phyloP scores from a whole-genome alignment of 176 grass and related monocot genomes.

The Bromus sterilis region DNA sequence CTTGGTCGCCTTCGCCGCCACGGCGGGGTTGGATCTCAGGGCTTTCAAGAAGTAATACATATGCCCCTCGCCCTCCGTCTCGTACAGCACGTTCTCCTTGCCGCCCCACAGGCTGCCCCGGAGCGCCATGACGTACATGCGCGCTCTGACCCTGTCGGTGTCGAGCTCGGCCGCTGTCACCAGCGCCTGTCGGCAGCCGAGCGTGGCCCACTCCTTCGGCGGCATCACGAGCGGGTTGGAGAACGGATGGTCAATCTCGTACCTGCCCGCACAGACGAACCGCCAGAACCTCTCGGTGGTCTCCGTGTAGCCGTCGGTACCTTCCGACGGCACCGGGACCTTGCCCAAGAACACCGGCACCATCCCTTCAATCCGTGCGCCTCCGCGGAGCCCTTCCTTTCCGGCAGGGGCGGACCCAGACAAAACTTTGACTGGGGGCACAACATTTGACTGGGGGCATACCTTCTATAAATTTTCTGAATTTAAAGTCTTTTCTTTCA shows the following conservation, averaged over 20 bases:
- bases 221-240: slow-evolving; percentile 34
- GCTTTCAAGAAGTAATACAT: slow-evolving; percentile 11
- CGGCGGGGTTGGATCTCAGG: not conserved
- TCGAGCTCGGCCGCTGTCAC: slow-evolving; percentile 41
- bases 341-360: slow-evolving; percentile 44
- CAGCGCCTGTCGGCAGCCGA: slow-evolving; percentile 28
- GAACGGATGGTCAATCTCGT: slow-evolving; percentile 38
- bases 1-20: not conserved
- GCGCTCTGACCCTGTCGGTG: slow-evolving; percentile 28
- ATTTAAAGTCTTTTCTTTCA: too few species aligned
- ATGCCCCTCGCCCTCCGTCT: slow-evolving; percentile 25
- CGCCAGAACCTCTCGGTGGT: slow-evolving; percentile 6
- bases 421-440: too few species aligned
- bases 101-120: slow-evolving; percentile 44
- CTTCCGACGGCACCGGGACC: slow-evolving; percentile 20
- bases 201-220: slow-evolving; percentile 17
- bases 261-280: slow-evolving; percentile 5
- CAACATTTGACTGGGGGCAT: too few species aligned
- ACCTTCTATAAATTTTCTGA: too few species aligned
- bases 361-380: slow-evolving; percentile 24
- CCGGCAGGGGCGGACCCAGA: too few species aligned
- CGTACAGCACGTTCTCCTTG: slow-evolving; percentile 34
- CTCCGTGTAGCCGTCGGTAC: not conserved
- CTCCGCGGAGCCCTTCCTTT: not conserved
- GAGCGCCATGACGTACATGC: slow-evolving; percentile 35